phyloP scores from a whole-genome alignment of 106 monocot genomes.

The Hemerocallis citrina region DNA sequence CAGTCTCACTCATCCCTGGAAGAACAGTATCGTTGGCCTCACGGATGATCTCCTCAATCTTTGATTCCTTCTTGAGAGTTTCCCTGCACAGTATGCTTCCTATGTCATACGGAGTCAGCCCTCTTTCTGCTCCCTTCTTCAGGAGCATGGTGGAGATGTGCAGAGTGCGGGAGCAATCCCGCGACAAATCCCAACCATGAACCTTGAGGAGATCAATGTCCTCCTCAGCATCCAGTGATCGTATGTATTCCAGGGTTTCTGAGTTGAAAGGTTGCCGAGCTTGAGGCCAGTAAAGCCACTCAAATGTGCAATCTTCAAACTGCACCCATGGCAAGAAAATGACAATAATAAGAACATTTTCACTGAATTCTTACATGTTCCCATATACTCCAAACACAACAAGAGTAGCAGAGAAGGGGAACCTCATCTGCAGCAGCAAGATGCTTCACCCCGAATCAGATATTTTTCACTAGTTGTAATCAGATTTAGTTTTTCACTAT shows the following conservation, averaged over 20 bases:
- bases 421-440: no score
- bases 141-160: conserved; percentile 89
- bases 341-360: no score
- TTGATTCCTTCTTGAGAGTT: conserved; percentile 62
- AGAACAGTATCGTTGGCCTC: conserved; percentile 56
- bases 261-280: conserved; percentile 48
- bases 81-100: conserved; percentile 83
- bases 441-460: no score
- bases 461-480: no score
- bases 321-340: conserved; percentile 14
- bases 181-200: conserved; percentile 72
- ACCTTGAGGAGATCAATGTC: conserved; percentile 72
- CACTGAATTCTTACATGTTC: no score
- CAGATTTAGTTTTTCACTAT: no score
- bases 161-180: conserved; percentile 50
- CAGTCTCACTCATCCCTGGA: conserved; percentile 47
- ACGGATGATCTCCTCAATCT: conserved; percentile 71
- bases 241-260: conserved; percentile 61
- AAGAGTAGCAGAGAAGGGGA: no score
- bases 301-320: conserved; percentile 97
- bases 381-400: no score
- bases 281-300: conserved; percentile 94
- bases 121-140: conserved; percentile 73
- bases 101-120: conserved; percentile 63
- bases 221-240: conserved; percentile 63